Evolutionary conservation across 2,329 filamentous ascomycete genomes (phyloP).

Genomic region (Pseudogymnoascus sp.): DNA sequence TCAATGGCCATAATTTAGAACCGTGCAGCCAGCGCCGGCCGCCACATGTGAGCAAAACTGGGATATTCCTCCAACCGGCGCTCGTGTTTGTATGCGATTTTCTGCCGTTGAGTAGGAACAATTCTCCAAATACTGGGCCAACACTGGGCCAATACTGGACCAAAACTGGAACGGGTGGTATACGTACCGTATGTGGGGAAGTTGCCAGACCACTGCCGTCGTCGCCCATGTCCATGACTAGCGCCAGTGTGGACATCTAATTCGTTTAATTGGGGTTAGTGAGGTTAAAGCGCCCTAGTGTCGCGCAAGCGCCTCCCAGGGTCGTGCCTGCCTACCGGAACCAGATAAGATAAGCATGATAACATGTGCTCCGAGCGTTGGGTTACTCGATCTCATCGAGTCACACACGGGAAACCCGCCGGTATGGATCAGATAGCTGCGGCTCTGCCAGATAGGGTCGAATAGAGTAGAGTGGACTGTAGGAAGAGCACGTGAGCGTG

Average conservation of each 20-base stretch:
- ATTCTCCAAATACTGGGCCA: neutral
- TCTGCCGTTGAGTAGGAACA: neutral
- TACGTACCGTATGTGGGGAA: neutral
- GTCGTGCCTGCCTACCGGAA: neutral
- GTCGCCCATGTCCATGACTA: neutral
- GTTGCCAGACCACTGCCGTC: neutral
- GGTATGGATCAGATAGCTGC: neutral
- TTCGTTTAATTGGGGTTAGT: neutral
- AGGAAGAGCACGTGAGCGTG: neutral
- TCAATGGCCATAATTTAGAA: neutral
- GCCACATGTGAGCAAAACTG: neutral
- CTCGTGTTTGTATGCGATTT: neutral
- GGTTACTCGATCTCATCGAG: conserved; percentile 7
- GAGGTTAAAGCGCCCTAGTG: neutral
- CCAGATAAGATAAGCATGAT: neutral
- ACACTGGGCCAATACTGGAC: no score
- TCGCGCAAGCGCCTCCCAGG: neutral
- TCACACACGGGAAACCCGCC: conserved; percentile 1
- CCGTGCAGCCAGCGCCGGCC: neutral
- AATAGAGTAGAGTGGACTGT: neutral
- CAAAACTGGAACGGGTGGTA: neutral
- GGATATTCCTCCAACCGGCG: neutral
- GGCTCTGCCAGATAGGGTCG: neutral
- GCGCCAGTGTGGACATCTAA: neutral
- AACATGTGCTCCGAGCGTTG: conserved; percentile 1